Evolutionary conservation across 805 yeast genomes (phyloP).

Genomic region (Kuraishia hungarica): DNA sequence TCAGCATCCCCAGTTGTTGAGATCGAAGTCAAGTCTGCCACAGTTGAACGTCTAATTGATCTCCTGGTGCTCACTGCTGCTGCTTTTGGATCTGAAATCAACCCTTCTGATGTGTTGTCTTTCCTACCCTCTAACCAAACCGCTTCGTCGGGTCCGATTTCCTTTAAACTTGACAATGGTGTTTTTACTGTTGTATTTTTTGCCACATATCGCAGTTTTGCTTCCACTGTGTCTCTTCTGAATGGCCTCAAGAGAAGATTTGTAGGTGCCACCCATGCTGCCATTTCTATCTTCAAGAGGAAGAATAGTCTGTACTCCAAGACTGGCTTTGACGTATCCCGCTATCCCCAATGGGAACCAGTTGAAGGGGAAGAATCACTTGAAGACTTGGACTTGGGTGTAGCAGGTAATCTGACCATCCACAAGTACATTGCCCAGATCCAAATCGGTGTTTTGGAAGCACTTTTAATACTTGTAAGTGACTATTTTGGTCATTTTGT

Average conservation of each 20-base stretch:
- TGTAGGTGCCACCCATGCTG: constrained; percentile 54
- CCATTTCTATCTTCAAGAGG: constrained; percentile 36
- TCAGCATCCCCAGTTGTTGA: constrained; percentile 9
- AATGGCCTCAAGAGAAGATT: constrained; percentile 47
- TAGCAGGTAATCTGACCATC: constrained; percentile 20
- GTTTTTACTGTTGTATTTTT: constrained; percentile 60
- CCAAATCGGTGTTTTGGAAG: constrained; percentile 75
- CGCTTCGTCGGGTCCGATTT: constrained; percentile 10
- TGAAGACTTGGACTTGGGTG: constrained; percentile 26
- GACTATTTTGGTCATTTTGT: constrained; percentile 72
- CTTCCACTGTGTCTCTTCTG: constrained; percentile 45
- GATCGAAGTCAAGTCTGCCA: constrained; percentile 46
- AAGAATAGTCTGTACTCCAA: constrained; percentile 1
- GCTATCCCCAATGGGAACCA: constrained; percentile 51
- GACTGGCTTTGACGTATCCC: constrained; percentile 1
- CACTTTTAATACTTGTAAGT: constrained; percentile 58
- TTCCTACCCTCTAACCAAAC: constrained; percentile 22
- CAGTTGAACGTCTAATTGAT: constrained; percentile 71
- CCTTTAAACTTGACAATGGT: constrained; percentile 53
- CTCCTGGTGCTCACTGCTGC: constrained; percentile 65
- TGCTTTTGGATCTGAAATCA: constrained; percentile 39
- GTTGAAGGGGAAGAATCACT: constrained; percentile 23
- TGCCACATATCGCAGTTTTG: constrained; percentile 60
- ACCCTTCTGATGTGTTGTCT: constrained; percentile 31
- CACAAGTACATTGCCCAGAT: constrained; percentile 66